Conservation (phyloP, 257 asterid species). For the Rhazya stricta region DNA sequence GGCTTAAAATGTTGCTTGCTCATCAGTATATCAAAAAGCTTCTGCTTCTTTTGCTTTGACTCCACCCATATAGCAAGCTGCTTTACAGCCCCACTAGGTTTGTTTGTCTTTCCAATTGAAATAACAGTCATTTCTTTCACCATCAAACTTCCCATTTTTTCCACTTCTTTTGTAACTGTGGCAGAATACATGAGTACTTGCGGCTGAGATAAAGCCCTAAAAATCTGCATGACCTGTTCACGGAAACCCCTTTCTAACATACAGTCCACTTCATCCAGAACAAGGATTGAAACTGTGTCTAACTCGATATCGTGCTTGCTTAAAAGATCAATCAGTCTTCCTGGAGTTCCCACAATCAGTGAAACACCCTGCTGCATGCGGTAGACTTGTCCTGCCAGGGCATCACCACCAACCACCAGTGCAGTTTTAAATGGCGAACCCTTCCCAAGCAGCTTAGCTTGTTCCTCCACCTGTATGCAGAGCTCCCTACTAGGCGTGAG, state of each 20-base stretch:
- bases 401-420: constrained; percentile 87
- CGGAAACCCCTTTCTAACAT: constrained; percentile 79
- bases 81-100: constrained; percentile 63
- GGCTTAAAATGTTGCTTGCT: constrained; percentile 89
- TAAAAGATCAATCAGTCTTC: constrained; percentile 83
- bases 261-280: constrained; percentile 87
- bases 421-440: constrained; percentile 95
- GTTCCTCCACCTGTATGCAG: constrained; percentile 87
- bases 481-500: constrained; percentile 94
- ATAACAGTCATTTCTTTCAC: constrained; percentile 50
- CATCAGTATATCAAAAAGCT: constrained; percentile 75
- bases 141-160: constrained; percentile 56
- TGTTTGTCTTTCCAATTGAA: constrained; percentile 70
- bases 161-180: constrained; percentile 70
- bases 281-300: constrained; percentile 60
- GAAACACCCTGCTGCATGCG: constrained; percentile 80
- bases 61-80: constrained; percentile 94
- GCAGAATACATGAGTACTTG: constrained; percentile 95
- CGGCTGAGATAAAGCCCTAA: constrained; percentile 66
- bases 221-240: constrained; percentile 86
- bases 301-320: constrained; percentile 67
- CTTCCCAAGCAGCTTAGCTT: constrained; percentile 81
- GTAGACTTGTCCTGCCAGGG: constrained; percentile 79
- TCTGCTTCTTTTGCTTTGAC: constrained; percentile 77
- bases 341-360: constrained; percentile 88